Evolutionary conservation across 2,329 filamentous ascomycete species (phyloP).

Genomic region (Scedosporium apiospermum): DNA sequence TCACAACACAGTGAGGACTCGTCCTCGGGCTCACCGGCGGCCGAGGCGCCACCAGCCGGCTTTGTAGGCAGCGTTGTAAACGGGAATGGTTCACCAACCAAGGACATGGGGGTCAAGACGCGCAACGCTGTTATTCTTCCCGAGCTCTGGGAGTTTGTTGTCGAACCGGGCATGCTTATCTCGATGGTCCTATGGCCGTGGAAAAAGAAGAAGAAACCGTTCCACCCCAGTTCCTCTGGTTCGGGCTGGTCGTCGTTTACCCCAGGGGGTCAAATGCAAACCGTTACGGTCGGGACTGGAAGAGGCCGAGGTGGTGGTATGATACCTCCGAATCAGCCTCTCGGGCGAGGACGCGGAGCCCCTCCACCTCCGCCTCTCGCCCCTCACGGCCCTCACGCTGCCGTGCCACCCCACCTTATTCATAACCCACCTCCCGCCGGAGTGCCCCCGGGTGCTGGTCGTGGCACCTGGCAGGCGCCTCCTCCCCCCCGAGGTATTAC

Average conservation of each 20-base stretch:
- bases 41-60: background rate
- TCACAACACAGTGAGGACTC: background rate
- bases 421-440: background rate
- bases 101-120: background rate
- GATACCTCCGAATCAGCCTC: background rate
- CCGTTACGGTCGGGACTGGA: background rate
- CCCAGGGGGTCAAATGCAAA: background rate
- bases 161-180: slow-evolving; percentile 12
- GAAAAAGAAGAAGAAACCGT: background rate
- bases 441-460: background rate
- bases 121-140: slow-evolving; percentile 8
- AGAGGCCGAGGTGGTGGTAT: background rate
- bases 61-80: background rate
- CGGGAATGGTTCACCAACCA: background rate
- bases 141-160: slow-evolving; percentile 11
- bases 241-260: background rate
- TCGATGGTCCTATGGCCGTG: slow-evolving; percentile 9
- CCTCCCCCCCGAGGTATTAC: background rate
- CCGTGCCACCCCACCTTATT: background rate
- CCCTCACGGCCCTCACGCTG: background rate
- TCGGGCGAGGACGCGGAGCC: background rate
- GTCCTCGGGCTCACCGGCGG: background rate
- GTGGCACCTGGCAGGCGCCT: background rate
- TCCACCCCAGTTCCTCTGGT: background rate
- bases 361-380: background rate